A percentile compares a stretch with the other conserved stretches of the same genome.
phyloP scores from a whole-genome alignment of 148 eudicot genomes.

The Nyssa sinensis region DNA sequence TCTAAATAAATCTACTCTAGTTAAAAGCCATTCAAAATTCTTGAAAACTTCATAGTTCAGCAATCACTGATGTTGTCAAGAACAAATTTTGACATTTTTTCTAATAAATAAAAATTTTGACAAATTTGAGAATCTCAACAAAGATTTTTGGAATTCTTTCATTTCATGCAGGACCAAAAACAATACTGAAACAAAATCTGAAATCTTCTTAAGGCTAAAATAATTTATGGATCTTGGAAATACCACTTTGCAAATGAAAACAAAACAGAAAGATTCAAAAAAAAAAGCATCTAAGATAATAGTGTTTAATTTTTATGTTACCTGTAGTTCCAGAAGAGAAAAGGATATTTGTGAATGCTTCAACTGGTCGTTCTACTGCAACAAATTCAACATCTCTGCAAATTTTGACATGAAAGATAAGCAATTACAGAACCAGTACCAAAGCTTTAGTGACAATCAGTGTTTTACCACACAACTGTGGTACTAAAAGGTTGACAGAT shows the following conservation, averaged over 20 bases:
- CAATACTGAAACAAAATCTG: not conserved
- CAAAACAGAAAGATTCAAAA: not conserved
- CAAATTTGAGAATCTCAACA: too few species aligned
- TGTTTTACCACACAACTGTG: not conserved
- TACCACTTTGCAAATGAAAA: not conserved
- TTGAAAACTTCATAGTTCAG: too few species aligned
- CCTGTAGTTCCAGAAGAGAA: conserved; percentile 99
- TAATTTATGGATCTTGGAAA: conserved; percentile 1
- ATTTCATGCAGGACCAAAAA: not conserved
- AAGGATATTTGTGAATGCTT: conserved; percentile 83
- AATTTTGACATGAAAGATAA: conserved; percentile 11
- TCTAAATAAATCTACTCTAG: too few species aligned
- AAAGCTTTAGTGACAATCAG: not conserved
- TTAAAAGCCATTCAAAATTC: too few species aligned
- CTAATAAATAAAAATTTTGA: too few species aligned
- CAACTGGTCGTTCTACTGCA: conserved; percentile 63
- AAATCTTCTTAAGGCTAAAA: not conserved
- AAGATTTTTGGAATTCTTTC: not conserved
- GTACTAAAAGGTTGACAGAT: not conserved
- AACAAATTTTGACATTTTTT: too few species aligned
- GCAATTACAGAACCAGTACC: not conserved
- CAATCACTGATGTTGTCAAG: too few species aligned
- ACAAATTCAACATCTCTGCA: conserved; percentile 67
- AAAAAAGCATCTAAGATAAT: not conserved
- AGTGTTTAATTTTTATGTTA: conserved; percentile 14